A percentile compares a stretch with the other conserved stretches of the same genome.
These are phyloP conservation scores for Solanum chacoense DNA, from an alignment of 305 asterid species.

Conservation along the genomic window DNA sequence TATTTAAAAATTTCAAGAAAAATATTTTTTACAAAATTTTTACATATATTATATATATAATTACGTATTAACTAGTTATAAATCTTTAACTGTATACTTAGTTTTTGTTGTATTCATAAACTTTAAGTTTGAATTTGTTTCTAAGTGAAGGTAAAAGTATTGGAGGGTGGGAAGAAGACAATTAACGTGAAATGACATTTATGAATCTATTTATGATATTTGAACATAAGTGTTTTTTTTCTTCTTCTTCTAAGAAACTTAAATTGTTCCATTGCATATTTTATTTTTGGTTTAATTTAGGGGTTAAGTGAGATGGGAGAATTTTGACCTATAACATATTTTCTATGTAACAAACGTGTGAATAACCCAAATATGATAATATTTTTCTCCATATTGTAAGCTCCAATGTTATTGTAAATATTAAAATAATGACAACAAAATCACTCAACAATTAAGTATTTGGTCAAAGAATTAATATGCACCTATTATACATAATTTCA, in stretches of 20 bases:
- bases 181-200: no score
- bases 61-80: neutral
- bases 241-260: neutral
- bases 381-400: neutral
- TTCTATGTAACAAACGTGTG: neutral
- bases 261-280: neutral
- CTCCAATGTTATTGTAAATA: neutral
- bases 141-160: no score
- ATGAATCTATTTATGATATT: neutral
- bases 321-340: neutral
- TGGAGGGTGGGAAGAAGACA: accelerated
- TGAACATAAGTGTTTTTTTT: neutral
- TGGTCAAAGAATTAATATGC: neutral
- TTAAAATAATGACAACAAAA: neutral
- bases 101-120: no score
- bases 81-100: no score
- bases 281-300: neutral
- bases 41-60: no score
- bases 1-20: no score
- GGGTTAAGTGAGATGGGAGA: neutral
- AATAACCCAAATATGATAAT: neutral
- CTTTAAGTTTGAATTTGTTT: no score
- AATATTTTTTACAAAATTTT: no score
- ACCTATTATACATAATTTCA: neutral
- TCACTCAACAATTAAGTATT: neutral